phyloP scores from a whole-genome alignment of 2,329 filamentous ascomycete genomes.

The Fusarium compactum region DNA sequence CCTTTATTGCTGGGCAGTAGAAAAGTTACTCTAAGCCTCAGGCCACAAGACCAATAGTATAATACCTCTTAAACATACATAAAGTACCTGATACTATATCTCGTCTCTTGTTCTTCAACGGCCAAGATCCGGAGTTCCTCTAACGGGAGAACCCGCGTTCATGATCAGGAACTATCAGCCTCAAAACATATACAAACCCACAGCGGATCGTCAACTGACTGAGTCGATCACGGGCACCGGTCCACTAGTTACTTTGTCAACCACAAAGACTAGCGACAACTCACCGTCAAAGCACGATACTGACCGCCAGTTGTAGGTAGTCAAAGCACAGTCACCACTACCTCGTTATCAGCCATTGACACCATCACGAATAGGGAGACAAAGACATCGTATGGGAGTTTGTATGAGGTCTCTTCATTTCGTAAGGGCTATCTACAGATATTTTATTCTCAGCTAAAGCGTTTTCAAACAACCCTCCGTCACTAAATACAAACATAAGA shows the following conservation, averaged over 20 bases:
- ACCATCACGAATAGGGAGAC: background rate
- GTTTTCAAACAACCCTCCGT: slow-evolving; percentile 3
- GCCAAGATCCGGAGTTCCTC: no score
- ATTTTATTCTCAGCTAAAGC: background rate
- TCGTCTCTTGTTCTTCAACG: background rate
- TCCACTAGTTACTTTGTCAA: background rate
- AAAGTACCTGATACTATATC: background rate
- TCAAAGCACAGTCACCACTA: background rate
- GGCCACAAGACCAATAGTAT: background rate
- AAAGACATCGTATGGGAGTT: background rate
- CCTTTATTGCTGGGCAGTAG: background rate
- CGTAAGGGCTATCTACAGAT: slow-evolving; percentile 10
- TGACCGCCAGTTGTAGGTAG: slow-evolving; percentile 2
- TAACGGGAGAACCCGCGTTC: background rate
- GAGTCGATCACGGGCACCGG: background rate
- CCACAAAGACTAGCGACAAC: background rate
- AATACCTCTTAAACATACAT: background rate
- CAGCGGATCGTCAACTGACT: background rate
- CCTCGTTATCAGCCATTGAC: background rate
- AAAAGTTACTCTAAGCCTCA: background rate
- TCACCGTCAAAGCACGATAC: slow-evolving; percentile 3
- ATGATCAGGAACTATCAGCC: background rate
- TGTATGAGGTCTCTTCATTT: slow-evolving; percentile 20
- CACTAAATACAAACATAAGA: slow-evolving; percentile 21
- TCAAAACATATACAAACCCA: background rate